These are phyloP conservation scores for Leccinum fallax DNA, from an alignment of 1,284 basidiomycete species.

Conservation along the genomic window DNA sequence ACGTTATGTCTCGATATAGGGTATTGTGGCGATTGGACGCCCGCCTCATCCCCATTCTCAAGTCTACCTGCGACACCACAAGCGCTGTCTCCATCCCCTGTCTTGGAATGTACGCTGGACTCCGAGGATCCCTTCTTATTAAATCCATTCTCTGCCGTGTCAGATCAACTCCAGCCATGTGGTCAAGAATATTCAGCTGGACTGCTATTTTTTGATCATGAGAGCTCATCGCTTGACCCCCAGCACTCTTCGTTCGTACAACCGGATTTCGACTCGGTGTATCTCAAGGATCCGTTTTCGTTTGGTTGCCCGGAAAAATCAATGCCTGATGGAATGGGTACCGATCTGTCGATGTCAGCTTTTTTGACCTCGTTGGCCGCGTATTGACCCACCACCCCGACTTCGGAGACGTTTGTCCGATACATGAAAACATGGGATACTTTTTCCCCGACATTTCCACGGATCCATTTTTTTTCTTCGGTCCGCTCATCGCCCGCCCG, in stretches of 20 bases:
- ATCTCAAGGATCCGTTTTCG: slow-evolving; percentile 27
- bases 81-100: slow-evolving; percentile 25
- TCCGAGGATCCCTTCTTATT: slow-evolving; percentile 38
- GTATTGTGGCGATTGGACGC: slow-evolving; percentile 33
- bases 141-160: slow-evolving; percentile 52
- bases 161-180: slow-evolving; percentile 21
- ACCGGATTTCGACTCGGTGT: slow-evolving; percentile 22
- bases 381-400: slow-evolving; percentile 23
- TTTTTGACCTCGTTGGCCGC: slow-evolving; percentile 36
- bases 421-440: background rate
- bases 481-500: slow-evolving; percentile 8
- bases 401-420: background rate
- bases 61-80: slow-evolving; percentile 34
- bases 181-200: slow-evolving; percentile 22
- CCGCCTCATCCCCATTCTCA: slow-evolving; percentile 35
- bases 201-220: slow-evolving; percentile 25
- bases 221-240: slow-evolving; percentile 9
- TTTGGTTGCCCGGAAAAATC: slow-evolving; percentile 29
- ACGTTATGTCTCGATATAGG: slow-evolving; percentile 30
- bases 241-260: slow-evolving; percentile 17
- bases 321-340: slow-evolving; percentile 20
- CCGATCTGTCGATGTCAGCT: slow-evolving; percentile 35
- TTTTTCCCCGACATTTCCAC: slow-evolving; percentile 6
- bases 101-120: slow-evolving; percentile 28
- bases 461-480: background rate